These are phyloP conservation scores for Piromyces sp. DNA, from an alignment of 192 early-diverging fungal genomes.

Conservation along the genomic window DNA sequence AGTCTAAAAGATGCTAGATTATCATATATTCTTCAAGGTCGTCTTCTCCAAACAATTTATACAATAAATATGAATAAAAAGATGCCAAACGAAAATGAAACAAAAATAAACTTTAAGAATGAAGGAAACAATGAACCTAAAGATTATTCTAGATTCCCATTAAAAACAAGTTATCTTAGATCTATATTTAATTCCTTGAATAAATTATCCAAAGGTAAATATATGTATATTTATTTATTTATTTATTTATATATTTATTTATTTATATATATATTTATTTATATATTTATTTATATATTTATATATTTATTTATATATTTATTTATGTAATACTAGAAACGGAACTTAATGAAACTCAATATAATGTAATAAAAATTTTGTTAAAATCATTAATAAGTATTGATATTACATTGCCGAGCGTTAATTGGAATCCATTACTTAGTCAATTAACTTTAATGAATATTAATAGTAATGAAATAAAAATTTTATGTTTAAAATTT, in stretches of 20 bases:
- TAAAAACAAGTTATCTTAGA: neutral
- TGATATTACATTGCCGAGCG: neutral
- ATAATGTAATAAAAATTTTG: neutral
- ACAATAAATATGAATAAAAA: neutral
- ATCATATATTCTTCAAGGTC: neutral
- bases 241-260: neutral
- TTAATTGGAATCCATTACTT: neutral
- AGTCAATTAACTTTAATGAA: neutral
- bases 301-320: neutral
- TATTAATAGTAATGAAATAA: neutral
- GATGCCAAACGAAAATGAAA: neutral
- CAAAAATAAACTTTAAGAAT: neutral
- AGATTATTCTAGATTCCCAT: neutral
- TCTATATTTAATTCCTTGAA: neutral
- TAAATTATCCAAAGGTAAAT: neutral
- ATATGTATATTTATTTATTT: too few relatives aligned
- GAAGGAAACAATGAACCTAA: neutral
- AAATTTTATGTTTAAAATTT: neutral
- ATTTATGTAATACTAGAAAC: neutral
- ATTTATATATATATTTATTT: neutral
- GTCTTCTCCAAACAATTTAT: neutral
- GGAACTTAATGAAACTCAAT: neutral
- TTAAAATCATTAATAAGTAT: neutral
- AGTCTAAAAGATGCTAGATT: neutral
- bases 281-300: neutral